phyloP scores from a whole-genome alignment of 805 yeast genomes.

The Cyberlindnera bimundalis region DNA sequence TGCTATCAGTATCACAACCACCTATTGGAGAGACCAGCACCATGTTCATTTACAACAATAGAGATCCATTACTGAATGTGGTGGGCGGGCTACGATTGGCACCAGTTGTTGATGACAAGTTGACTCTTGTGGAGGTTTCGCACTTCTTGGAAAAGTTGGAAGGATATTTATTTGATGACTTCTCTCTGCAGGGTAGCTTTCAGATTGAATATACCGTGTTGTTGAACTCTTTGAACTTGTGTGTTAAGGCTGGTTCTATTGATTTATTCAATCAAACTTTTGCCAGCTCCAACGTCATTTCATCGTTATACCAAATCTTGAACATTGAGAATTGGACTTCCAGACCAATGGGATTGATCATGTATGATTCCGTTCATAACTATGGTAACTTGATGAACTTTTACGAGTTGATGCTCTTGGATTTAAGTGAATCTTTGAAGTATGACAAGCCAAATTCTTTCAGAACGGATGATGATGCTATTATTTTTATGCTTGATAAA shows the following conservation, averaged over 20 bases:
- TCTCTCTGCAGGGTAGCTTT: background rate
- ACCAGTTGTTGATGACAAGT: constrained; percentile 2
- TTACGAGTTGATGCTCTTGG: constrained; percentile 21
- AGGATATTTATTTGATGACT: background rate
- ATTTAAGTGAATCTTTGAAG: constrained; percentile 20
- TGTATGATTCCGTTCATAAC: constrained; percentile 16
- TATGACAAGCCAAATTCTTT: constrained; percentile 10
- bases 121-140: constrained; percentile 10
- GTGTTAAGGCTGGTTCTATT: constrained; percentile 2
- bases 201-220: constrained; percentile 6
- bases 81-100: background rate
- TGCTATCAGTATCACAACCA: constrained; percentile 2
- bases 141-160: constrained; percentile 11
- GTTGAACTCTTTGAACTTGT: constrained; percentile 8
- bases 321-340: constrained; percentile 11
- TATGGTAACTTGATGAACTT: constrained; percentile 21
- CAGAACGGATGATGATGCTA: constrained; percentile 7
- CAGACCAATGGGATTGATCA: background rate
- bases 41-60: constrained; percentile 13
- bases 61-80: constrained; percentile 7
- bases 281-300: constrained; percentile 7
- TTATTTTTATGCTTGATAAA: constrained; percentile 14
- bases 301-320: background rate
- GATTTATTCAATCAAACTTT: constrained; percentile 8
- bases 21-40: background rate